These are phyloP conservation scores for Candida loeiensis DNA, from an alignment of 805 yeast species.

Conservation along the genomic window DNA sequence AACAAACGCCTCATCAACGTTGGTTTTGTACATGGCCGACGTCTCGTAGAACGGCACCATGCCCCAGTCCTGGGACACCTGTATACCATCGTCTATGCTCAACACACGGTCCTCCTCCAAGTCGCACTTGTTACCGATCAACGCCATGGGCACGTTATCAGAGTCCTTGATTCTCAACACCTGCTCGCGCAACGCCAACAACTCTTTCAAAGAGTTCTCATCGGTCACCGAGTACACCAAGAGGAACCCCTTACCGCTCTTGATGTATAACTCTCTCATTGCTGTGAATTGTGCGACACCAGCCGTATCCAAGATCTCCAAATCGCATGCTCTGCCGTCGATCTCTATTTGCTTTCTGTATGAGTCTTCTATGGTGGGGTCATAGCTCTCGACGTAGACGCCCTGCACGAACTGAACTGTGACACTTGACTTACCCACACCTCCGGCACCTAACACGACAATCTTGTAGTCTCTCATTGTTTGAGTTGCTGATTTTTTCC, in stretches of 20 bases:
- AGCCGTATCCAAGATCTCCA: slow-evolving; percentile 67
- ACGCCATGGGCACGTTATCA: slow-evolving; percentile 76
- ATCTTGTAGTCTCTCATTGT: slow-evolving; percentile 66
- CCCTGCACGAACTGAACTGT: slow-evolving; percentile 93
- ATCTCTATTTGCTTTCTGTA: slow-evolving; percentile 85
- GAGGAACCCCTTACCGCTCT: slow-evolving; percentile 75
- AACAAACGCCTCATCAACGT: slow-evolving; percentile 85
- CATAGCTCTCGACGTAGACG: slow-evolving; percentile 84
- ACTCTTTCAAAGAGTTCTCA: slow-evolving; percentile 67
- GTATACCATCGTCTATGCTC: slow-evolving; percentile 76
- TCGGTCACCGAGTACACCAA: slow-evolving; percentile 59
- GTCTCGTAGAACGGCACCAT: slow-evolving; percentile 89
- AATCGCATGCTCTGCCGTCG: slow-evolving; percentile 81
- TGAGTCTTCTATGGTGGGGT: slow-evolving; percentile 96
- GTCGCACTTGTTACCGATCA: slow-evolving; percentile 91
- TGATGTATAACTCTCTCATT: slow-evolving; percentile 85
- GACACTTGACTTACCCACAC: slow-evolving; percentile 92
- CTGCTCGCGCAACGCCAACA: slow-evolving; percentile 76
- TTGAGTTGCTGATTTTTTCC: slow-evolving; percentile 3
- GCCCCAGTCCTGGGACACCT: slow-evolving; percentile 83
- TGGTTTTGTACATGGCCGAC: slow-evolving; percentile 84
- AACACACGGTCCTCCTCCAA: slow-evolving; percentile 70
- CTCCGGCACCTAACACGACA: slow-evolving; percentile 94
- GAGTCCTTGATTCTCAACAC: slow-evolving; percentile 79
- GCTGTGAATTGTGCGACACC: slow-evolving; percentile 89